Percentiles rank a stretch among this genome's conserved stretches.
Conservation (phyloP, 2,329 filamentous ascomycete genomes). For the Fusarium algeriense region DNA sequence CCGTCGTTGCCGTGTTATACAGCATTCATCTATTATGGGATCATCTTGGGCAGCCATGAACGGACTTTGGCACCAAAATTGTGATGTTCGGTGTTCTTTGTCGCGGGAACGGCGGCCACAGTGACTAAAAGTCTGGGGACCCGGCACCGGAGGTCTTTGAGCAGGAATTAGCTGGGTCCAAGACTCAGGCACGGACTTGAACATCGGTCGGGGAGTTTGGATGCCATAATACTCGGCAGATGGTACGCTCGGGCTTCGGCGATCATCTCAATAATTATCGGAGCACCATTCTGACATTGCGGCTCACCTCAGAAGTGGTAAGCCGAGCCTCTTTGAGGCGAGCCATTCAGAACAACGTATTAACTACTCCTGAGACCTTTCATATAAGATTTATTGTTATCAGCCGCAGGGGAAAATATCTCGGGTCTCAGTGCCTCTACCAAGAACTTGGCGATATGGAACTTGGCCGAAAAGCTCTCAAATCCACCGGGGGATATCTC, state of each 20-base stretch:
- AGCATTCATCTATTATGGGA: not conserved
- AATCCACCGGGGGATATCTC: not conserved
- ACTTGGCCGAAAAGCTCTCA: conserved; percentile 36
- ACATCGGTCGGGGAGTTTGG: conserved; percentile 16
- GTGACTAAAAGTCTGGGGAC: conserved; percentile 9
- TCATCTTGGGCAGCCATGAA: conserved; percentile 9
- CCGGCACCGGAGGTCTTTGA: conserved; percentile 20
- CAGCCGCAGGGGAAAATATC: conserved; percentile 12
- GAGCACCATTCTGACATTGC: conserved; percentile 14
- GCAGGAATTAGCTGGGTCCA: conserved; percentile 1
- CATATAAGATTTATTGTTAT: conserved; percentile 1
- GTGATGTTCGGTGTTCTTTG: conserved; percentile 12
- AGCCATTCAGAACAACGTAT: conserved; percentile 5
- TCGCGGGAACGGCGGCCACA: conserved; percentile 33
- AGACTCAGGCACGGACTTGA: conserved; percentile 1
- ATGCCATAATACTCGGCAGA: conserved; percentile 15
- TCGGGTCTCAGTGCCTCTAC: not conserved
- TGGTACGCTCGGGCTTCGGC: conserved; percentile 24
- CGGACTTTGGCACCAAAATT: conserved; percentile 6
- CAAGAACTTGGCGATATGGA: conserved; percentile 29
- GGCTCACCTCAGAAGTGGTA: conserved; percentile 19
- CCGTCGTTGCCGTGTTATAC: conserved; percentile 22
- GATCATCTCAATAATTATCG: conserved; percentile 19
- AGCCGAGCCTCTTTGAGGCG: conserved; percentile 8
- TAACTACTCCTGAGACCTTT: not conserved